phyloP scores from a whole-genome alignment of 2,329 filamentous ascomycete species.

The Fusarium fujikuroi region DNA sequence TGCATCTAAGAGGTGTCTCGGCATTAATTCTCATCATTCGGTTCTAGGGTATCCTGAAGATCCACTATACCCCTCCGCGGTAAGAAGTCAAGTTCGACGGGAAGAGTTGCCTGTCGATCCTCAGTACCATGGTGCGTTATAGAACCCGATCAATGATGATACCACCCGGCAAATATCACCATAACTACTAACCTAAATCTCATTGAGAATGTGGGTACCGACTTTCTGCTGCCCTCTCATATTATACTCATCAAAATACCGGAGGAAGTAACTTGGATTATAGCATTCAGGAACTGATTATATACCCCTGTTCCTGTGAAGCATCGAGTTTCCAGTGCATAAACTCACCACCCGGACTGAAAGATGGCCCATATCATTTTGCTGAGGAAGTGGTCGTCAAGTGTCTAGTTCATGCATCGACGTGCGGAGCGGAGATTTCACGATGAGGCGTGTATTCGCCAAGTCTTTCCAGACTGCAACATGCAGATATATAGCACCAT shows the following conservation, averaged over 20 bases:
- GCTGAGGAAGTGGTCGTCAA: not conserved
- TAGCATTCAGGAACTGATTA: not conserved
- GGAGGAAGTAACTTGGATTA: not conserved
- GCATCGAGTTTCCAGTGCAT: not conserved
- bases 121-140: not conserved
- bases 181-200: not conserved
- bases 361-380: not conserved
- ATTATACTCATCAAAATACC: not conserved
- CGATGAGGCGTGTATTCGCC: constrained; percentile 1
- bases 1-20: constrained; percentile 2
- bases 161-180: not conserved
- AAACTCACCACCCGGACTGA: not conserved
- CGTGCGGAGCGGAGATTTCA: constrained; percentile 15
- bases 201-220: not conserved
- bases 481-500: constrained; percentile 1
- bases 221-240: not conserved
- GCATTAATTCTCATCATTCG: not conserved
- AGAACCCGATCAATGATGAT: not conserved
- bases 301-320: not conserved
- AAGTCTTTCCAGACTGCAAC: constrained; percentile 4
- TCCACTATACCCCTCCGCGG: not conserved
- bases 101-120: not conserved
- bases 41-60: constrained; percentile 3
- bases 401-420: constrained; percentile 19
- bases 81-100: not conserved